Percentiles rank a stretch among this genome's conserved stretches.
phyloP scores from a whole-genome alignment of 2,329 filamentous ascomycete species.

The Alternaria burnsii region DNA sequence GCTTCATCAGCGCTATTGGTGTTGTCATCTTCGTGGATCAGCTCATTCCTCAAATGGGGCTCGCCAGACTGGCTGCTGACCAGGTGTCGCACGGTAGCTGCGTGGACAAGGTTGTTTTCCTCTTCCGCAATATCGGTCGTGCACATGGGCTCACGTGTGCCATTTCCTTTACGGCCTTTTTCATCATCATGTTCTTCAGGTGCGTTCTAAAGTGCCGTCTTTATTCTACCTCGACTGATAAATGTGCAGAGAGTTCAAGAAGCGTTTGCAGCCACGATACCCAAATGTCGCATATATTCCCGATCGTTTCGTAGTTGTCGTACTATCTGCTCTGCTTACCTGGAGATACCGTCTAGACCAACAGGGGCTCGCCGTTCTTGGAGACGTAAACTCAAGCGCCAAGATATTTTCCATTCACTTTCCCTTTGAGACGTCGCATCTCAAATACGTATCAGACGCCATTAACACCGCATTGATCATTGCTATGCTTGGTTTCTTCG shows the following conservation, averaged over 20 bases:
- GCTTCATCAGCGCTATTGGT: conserved; percentile 97
- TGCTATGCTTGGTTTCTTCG: conserved; percentile 95
- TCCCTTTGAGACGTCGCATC: conserved; percentile 79
- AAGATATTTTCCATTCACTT: conserved; percentile 81
- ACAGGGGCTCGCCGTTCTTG: conserved; percentile 82
- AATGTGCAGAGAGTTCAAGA: conserved; percentile 75
- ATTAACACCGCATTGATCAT: conserved; percentile 94
- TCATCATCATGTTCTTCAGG: conserved; percentile 89
- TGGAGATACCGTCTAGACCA: conserved; percentile 80
- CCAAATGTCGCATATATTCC: conserved; percentile 87
- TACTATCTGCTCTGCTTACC: conserved; percentile 81
- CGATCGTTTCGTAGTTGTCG: conserved; percentile 89
- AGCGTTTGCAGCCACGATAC: conserved; percentile 78
- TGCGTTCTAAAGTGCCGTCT: conserved; percentile 52
- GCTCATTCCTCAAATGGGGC: conserved; percentile 86
- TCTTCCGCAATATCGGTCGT: conserved; percentile 71
- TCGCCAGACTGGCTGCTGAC: conserved; percentile 71
- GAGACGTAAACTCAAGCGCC: conserved; percentile 79
- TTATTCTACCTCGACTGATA: conserved; percentile 19
- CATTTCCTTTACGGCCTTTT: conserved; percentile 81
- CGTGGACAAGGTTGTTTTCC: conserved; percentile 83
- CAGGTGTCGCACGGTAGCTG: conserved; percentile 85
- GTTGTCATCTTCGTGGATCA: conserved; percentile 97
- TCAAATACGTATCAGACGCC: conserved; percentile 83
- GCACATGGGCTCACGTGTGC: conserved; percentile 78